Conservation (phyloP, 2,329 filamentous ascomycete species). For the Penicillium sclerotigenum region DNA sequence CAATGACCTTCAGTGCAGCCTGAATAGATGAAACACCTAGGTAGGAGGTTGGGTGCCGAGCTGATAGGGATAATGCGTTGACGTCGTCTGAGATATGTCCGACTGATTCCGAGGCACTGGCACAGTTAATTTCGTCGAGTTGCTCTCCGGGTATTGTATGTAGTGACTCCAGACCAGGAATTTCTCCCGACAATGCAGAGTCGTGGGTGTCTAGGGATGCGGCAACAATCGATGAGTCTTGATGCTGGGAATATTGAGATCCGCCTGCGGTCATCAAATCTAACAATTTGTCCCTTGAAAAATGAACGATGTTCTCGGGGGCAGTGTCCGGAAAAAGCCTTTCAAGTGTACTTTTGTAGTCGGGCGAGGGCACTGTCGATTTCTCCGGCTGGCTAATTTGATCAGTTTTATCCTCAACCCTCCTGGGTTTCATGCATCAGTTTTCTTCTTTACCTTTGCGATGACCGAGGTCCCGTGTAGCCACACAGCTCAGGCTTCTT, state of each 20-base stretch:
- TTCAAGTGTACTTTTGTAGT: slow-evolving; percentile 59
- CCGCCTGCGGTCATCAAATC: slow-evolving; percentile 45
- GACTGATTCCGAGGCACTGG: slow-evolving; percentile 52
- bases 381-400: slow-evolving; percentile 11
- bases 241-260: slow-evolving; percentile 32
- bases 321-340: slow-evolving; percentile 58
- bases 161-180: slow-evolving; percentile 53
- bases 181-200: slow-evolving; percentile 38
- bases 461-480: slow-evolving; percentile 76
- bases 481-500: slow-evolving; percentile 71
- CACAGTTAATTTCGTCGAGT: slow-evolving; percentile 34
- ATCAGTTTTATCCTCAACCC: not conserved
- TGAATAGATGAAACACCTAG: slow-evolving; percentile 72
- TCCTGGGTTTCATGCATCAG: not conserved
- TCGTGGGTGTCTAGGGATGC: slow-evolving; percentile 39
- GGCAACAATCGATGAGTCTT: slow-evolving; percentile 41
- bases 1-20: slow-evolving; percentile 66
- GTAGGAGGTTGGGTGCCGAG: slow-evolving; percentile 62
- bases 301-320: slow-evolving; percentile 48
- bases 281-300: slow-evolving; percentile 59
- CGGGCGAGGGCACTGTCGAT: slow-evolving; percentile 23
- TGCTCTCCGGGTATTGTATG: slow-evolving; percentile 68
- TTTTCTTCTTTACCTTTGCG: slow-evolving; percentile 59
- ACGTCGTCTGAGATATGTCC: slow-evolving; percentile 65
- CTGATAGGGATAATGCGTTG: slow-evolving; percentile 60